These are phyloP conservation scores for Fusarium subtropicale DNA, from an alignment of 2,329 filamentous ascomycete genomes.

Conservation along the genomic window DNA sequence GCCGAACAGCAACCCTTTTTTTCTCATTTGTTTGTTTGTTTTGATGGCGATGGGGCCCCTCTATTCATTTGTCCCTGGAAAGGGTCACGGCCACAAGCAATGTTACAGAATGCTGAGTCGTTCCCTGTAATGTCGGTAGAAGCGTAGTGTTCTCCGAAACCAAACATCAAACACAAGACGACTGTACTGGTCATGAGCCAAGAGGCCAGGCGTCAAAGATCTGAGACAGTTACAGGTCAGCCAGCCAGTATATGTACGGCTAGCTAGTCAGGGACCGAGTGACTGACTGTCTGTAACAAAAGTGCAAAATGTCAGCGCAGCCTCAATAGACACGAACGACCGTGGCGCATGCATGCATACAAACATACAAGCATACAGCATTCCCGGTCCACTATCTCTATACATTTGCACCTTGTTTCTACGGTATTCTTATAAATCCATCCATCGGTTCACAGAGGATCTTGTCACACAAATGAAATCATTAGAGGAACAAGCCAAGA, in stretches of 20 bases:
- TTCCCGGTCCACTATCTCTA: conserved; percentile 7
- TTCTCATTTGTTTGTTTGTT: conserved; percentile 12
- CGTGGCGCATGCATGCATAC: conserved; percentile 32
- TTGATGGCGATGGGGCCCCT: conserved; percentile 12
- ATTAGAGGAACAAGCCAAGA: conserved; percentile 7
- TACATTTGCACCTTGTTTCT: conserved; percentile 10
- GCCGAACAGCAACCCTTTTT: conserved; percentile 20
- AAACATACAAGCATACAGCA: neutral
- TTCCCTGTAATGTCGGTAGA: conserved; percentile 11
- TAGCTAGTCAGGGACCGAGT: neutral
- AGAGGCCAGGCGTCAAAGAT: conserved; percentile 24
- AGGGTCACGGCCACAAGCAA: conserved; percentile 5
- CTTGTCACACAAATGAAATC: conserved; percentile 15
- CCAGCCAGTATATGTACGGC: neutral
- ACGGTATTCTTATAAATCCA: conserved; percentile 11
- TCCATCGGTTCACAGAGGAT: conserved; percentile 12
- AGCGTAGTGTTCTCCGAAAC: conserved; percentile 18
- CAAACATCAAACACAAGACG: conserved; percentile 18
- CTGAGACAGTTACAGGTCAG: conserved; percentile 23
- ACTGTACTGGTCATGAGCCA: conserved; percentile 18
- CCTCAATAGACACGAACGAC: conserved; percentile 24
- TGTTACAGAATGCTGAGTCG: conserved; percentile 18
- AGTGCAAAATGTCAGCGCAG: conserved; percentile 29
- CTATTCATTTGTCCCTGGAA: conserved; percentile 10
- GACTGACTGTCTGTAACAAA: neutral